Conservation (phyloP, 1,284 basidiomycete genomes). For the Hemileia vastatrix region DNA sequence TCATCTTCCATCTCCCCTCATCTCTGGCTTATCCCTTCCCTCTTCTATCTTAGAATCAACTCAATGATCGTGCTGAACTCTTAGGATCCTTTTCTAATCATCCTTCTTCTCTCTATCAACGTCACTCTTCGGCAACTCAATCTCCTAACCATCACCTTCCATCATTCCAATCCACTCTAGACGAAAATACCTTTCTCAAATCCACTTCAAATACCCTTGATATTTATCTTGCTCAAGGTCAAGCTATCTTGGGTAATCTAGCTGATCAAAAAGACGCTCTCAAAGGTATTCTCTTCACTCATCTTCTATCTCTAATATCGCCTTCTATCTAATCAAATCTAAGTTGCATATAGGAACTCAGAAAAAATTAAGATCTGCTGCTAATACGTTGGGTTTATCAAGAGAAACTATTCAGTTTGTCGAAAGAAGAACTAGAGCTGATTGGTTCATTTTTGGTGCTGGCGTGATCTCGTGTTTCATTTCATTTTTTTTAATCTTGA, state of each 20-base stretch:
- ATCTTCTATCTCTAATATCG: neutral
- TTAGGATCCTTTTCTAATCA: slow-evolving; percentile 59
- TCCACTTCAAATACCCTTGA: slow-evolving; percentile 70
- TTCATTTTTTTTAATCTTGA: slow-evolving; percentile 22
- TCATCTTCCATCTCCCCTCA: slow-evolving; percentile 43
- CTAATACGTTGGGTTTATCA: slow-evolving; percentile 83
- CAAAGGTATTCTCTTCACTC: slow-evolving; percentile 51
- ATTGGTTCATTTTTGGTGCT: slow-evolving; percentile 16
- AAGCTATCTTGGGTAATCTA: slow-evolving; percentile 76
- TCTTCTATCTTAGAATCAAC: slow-evolving; percentile 11
- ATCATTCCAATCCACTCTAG: slow-evolving; percentile 65
- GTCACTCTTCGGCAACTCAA: slow-evolving; percentile 48
- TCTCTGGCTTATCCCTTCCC: slow-evolving; percentile 50
- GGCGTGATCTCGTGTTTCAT: slow-evolving; percentile 11
- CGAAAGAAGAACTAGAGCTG: slow-evolving; percentile 67
- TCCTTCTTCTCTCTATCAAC: slow-evolving; percentile 46
- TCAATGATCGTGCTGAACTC: neutral
- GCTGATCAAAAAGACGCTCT: slow-evolving; percentile 81
- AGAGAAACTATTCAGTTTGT: slow-evolving; percentile 90
- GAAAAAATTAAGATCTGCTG: slow-evolving; percentile 67
- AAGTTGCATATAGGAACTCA: slow-evolving; percentile 54
- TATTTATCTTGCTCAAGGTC: slow-evolving; percentile 78
- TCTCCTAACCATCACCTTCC: slow-evolving; percentile 46
- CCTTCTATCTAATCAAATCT: neutral
- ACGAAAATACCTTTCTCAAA: slow-evolving; percentile 75